Base-by-base conservation (phyloP, 495 filamentous ascomycete species). In the Aspergillus baeticus region DNA sequence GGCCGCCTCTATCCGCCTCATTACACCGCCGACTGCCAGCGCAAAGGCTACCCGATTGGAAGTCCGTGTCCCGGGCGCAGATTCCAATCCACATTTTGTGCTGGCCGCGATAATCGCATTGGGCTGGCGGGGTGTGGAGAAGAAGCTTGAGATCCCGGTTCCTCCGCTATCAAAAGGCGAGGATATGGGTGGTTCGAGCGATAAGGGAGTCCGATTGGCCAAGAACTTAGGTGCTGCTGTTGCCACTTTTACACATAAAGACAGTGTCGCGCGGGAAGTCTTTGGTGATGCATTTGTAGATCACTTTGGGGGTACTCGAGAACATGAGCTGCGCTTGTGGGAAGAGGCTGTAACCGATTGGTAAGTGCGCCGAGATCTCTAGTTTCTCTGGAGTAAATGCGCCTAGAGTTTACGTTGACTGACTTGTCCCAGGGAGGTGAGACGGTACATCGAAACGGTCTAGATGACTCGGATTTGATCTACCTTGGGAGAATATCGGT, bases 271-370 rank as follows among this genome's bases (percentile, higher is more conserved):
- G 36, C 78, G 94, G 46, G 89, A 97, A 68, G 89, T 93, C 0
- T 90, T 98, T 69, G 95, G 95, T 0, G 86, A 98, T 70, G 89
- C 87, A 10, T 98, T 98, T 70, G 92, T 98, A 7, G 91, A 97
- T 3, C 95, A 98, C 67, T 98, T 84, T 77, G 89, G 87, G 4
- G 94, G 94, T 7, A 96, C 94, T 20, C 84, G 94, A 55, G 89
- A 93, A 63, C 92, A 98, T 71, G 94, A 98, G 70, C 80, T 92
- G 61, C 77, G 85, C 56, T 71, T 96, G 15, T 98, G 91, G 91
- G 91, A 98, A 67, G 92, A 97, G 68, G 90, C 91, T 1, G 91
- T 96, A 7, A 96, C 92, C 21, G 92, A 96, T 70, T 97, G 92
- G 91, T 90, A 73, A 60, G 84, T 81, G n/a, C 42, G 8, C 8